These are phyloP conservation scores for Clitopilus passeckerianus DNA, from an alignment of 768 basidiomycete species.

Conservation along the genomic window DNA sequence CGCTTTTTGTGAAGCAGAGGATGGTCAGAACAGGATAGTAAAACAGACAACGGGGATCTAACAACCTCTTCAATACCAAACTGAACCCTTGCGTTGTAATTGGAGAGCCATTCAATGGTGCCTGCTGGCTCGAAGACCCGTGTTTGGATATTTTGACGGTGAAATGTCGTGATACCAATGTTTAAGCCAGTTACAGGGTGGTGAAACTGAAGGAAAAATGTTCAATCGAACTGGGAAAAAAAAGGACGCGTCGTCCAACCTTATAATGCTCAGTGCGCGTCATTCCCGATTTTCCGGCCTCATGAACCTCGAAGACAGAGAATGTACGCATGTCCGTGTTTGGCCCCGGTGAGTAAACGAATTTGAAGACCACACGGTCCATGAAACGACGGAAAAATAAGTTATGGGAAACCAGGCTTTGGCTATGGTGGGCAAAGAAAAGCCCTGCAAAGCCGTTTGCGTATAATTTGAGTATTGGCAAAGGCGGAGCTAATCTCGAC, in stretches of 20 bases:
- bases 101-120: conserved; percentile 46
- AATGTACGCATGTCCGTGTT: conserved; percentile 39
- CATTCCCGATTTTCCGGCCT: conserved; percentile 15
- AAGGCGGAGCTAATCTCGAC: not conserved
- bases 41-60: too few species aligned
- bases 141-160: conserved; percentile 40
- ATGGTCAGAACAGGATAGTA: not conserved
- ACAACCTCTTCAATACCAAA: conserved; percentile 45
- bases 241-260: conserved; percentile 15
- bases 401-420: not conserved
- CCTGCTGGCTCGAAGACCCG: conserved; percentile 47
- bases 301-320: conserved; percentile 28
- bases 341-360: conserved; percentile 23
- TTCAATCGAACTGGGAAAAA: not conserved
- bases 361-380: conserved; percentile 30
- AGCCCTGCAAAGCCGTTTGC: not conserved
- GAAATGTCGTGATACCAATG: conserved; percentile 39
- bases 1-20: conserved; percentile 12
- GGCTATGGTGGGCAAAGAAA: not conserved
- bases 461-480: not conserved
- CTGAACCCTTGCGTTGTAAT: conserved; percentile 35
- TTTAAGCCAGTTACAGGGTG: conserved; percentile 39
- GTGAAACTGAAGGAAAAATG: conserved; percentile 26
- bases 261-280: conserved; percentile 34
- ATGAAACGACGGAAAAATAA: not conserved